Percentiles rank a stretch among this genome's conserved stretches.
Conservation (phyloP, 2,329 filamentous ascomycete genomes). For the Fusarium dlaminii region DNA sequence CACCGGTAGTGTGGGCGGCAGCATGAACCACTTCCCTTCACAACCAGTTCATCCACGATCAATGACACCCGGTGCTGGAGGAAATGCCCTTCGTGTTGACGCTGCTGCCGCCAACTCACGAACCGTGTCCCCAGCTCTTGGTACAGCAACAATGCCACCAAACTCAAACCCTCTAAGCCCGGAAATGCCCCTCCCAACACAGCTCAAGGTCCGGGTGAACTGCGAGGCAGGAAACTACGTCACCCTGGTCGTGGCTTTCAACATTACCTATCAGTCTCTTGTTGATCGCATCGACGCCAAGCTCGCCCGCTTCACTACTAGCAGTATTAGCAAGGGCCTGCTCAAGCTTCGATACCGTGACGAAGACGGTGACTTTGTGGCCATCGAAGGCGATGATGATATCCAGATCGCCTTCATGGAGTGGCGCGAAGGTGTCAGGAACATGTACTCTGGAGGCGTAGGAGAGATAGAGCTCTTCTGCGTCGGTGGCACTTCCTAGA, state of each 20-base stretch:
- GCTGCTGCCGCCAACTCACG: slow-evolving; percentile 52
- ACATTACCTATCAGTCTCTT: slow-evolving; percentile 92
- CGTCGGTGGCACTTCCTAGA: slow-evolving; percentile 59
- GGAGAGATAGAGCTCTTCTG: slow-evolving; percentile 93
- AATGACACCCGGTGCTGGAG: slow-evolving; percentile 52
- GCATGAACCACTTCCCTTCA: slow-evolving; percentile 65
- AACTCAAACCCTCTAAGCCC: slow-evolving; percentile 49
- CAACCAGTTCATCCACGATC: slow-evolving; percentile 64
- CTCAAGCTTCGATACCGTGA: slow-evolving; percentile 91
- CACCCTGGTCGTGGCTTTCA: slow-evolving; percentile 94
- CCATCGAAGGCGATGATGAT: slow-evolving; percentile 94
- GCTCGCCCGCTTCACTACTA: slow-evolving; percentile 83
- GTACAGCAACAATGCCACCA: slow-evolving; percentile 45
- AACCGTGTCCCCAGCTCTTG: slow-evolving; percentile 59
- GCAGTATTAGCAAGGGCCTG: slow-evolving; percentile 82
- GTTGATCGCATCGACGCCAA: slow-evolving; percentile 97
- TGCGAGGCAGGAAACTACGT: slow-evolving; percentile 87
- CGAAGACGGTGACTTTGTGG: slow-evolving; percentile 91
- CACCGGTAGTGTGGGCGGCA: slow-evolving; percentile 60
- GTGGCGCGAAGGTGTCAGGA: slow-evolving; percentile 78
- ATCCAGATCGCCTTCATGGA: slow-evolving; percentile 96
- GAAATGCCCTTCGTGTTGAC: slow-evolving; percentile 51
- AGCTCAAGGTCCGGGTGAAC: slow-evolving; percentile 95
- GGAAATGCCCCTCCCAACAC: slow-evolving; percentile 69
- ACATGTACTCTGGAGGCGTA: slow-evolving; percentile 72